phyloP scores from a whole-genome alignment of 139 green algal species.

The Edaphochlamys debaryana region DNA sequence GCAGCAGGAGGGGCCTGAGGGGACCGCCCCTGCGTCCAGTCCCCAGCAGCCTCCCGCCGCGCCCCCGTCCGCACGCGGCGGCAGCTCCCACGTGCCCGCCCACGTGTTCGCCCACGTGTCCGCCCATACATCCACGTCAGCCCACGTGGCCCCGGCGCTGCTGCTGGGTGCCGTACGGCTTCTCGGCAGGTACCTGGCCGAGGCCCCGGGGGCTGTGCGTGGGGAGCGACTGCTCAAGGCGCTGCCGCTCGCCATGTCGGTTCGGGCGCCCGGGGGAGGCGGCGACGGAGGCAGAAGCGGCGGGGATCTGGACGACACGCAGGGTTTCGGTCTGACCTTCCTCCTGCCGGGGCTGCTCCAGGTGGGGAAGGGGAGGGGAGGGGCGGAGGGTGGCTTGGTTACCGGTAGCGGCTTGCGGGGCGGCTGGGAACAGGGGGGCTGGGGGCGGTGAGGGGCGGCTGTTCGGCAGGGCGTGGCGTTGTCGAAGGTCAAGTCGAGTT shows the following conservation, averaged over 20 bases:
- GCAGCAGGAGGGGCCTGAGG: background rate
- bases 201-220: conserved; percentile 47
- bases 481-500: no score
- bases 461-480: no score
- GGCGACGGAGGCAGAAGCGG: background rate
- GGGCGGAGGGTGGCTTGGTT: no score
- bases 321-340: conserved; percentile 42
- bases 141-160: conserved; percentile 28
- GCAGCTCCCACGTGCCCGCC: background rate
- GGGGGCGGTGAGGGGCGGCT: no score
- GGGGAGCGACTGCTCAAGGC: background rate
- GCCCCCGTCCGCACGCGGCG: background rate
- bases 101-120: background rate
- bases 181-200: conserved; percentile 50
- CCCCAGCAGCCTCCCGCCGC: background rate
- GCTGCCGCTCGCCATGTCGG: conserved; percentile 46
- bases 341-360: conserved; percentile 54
- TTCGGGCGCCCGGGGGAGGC: background rate
- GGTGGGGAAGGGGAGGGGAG: background rate
- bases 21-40: no score
- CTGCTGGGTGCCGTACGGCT: conserved; percentile 6
- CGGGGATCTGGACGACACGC: background rate
- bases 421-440: no score
- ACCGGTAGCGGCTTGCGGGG: no score
- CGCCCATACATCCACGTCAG: background rate